Evolutionary conservation across 768 basidiomycete species (phyloP), one percentile per base, ranked within the genome.

Genomic region (Tubosaeta brunneosetosa): DNA sequence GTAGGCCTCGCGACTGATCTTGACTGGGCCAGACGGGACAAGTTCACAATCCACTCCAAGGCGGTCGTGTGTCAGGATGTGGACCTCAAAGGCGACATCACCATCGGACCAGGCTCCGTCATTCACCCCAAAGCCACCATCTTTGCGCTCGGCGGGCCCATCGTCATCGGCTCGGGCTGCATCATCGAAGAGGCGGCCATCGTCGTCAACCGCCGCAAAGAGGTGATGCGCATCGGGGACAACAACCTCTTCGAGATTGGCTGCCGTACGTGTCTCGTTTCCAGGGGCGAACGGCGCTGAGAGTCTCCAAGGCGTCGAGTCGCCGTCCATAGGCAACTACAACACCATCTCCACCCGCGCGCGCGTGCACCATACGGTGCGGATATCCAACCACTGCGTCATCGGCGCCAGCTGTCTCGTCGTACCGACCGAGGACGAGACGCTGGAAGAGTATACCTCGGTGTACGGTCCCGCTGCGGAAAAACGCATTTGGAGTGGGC

Each of bases 51-150:
- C 42, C 91, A 95, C 59, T 89, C 93, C 3, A 91, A 85, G 65
- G 88, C 92, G 6, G 79, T 95, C 44, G 88, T 97, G 27, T 92
- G 91, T 66, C 88, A 92, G 64, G 94, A 97, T 73, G 90, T 91
- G 29, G 94, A 97, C 56, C 77, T 98, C 60, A 91, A 91, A 66
- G 95, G 97, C 47, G 88, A 94, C 62, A 89, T 95, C 49, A 94
- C 93, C 17, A 88, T 99, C 52, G 94, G 93, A 26, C 77, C 89
- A 65, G 88, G 91, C 84, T 86, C 87, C 0, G 84, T 97, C 50
- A 83, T 98, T 19, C 94, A 98, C 58, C 94, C 95, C 0, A 92
- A 94, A 66, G 92, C 91, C 1, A 91, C 91, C 22, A 90, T 98
- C 53, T 88, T 94, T 61, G 94, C 94, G 13, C 81, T 93, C 51